Percentiles rank a stretch among this genome's conserved stretches.
Conservation (phyloP, 2,329 filamentous ascomycete genomes). For the Trichoderma breve region DNA sequence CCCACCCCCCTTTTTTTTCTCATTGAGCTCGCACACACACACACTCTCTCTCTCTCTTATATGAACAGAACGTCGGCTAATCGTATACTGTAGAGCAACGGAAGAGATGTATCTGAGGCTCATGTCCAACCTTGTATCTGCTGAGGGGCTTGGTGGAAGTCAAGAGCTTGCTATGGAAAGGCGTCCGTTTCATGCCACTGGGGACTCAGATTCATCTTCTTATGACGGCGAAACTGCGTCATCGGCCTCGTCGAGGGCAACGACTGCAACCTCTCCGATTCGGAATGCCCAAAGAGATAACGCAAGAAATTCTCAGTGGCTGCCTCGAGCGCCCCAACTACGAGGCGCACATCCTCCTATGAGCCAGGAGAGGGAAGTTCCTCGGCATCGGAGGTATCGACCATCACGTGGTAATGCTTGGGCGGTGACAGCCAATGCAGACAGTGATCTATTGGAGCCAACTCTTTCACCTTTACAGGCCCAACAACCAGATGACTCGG, state of each 20-base stretch:
- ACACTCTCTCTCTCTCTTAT: neutral
- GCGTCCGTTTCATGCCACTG: slow-evolving; percentile 29
- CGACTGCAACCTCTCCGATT: neutral
- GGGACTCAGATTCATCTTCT: neutral
- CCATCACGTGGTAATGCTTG: neutral
- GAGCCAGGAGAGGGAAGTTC: neutral
- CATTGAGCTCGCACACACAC: too few species aligned
- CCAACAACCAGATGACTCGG: neutral
- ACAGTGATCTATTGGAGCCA: neutral
- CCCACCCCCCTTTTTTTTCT: neutral
- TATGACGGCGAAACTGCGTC: neutral
- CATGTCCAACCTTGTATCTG: slow-evolving; percentile 17
- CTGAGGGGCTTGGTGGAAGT: slow-evolving; percentile 22
- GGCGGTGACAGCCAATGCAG: neutral
- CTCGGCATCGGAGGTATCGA: neutral
- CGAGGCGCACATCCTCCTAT: neutral
- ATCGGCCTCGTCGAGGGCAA: neutral
- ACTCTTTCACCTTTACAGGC: neutral
- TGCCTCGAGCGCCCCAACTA: neutral
- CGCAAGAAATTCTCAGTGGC: slow-evolving; percentile 1
- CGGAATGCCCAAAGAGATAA: slow-evolving; percentile 11
- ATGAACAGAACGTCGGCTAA: neutral
- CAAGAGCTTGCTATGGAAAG: slow-evolving; percentile 24
- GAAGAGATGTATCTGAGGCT: slow-evolving; percentile 28
- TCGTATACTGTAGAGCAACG: neutral